Evolutionary conservation across 2,329 filamentous ascomycete genomes (phyloP).

Genomic region (Colletotrichum viniferum): DNA sequence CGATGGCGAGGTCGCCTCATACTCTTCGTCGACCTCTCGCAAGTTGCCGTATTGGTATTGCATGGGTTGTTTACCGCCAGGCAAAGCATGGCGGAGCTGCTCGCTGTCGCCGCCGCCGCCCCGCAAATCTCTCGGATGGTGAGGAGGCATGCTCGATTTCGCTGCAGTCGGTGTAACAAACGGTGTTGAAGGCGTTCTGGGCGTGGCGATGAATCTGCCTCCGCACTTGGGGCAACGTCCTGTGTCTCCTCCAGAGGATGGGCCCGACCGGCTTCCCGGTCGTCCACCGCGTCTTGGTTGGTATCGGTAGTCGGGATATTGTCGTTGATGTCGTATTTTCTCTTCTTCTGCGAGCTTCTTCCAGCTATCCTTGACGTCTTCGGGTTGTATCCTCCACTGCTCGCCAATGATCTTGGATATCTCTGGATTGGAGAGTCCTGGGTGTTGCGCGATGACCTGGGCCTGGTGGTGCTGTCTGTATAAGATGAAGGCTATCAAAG

Average conservation of each 20-base stretch:
- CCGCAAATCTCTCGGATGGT: slow-evolving; percentile 6
- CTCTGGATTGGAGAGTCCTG: slow-evolving; percentile 91
- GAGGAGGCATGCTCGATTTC: slow-evolving; percentile 25
- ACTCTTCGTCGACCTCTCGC: slow-evolving; percentile 37
- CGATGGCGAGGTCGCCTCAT: slow-evolving; percentile 46
- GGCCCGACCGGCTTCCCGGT: slow-evolving; percentile 31
- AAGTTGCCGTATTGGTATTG: slow-evolving; percentile 16
- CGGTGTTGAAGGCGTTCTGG: slow-evolving; percentile 61
- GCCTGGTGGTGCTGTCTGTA: slow-evolving; percentile 94
- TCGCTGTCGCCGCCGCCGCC: slow-evolving; percentile 6
- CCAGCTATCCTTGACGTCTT: slow-evolving; percentile 82
- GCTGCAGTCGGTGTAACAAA: slow-evolving; percentile 40
- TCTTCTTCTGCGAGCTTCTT: slow-evolving; percentile 91
- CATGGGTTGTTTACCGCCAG: slow-evolving; percentile 12
- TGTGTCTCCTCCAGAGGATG: slow-evolving; percentile 51
- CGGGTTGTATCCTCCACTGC: slow-evolving; percentile 82
- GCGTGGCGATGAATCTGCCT: slow-evolving; percentile 68
- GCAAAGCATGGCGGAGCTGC: slow-evolving; percentile 6
- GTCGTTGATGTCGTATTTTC: slow-evolving; percentile 84
- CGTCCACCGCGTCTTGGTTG: slow-evolving; percentile 75
- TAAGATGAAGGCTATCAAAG: slow-evolving; percentile 84
- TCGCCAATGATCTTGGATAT: slow-evolving; percentile 97
- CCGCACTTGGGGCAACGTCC: slow-evolving; percentile 73
- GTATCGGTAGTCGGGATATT: slow-evolving; percentile 94
- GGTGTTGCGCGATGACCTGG: slow-evolving; percentile 78